Conservation (phyloP, 495 filamentous ascomycete genomes). For the Aspergillus bertholletiae region DNA sequence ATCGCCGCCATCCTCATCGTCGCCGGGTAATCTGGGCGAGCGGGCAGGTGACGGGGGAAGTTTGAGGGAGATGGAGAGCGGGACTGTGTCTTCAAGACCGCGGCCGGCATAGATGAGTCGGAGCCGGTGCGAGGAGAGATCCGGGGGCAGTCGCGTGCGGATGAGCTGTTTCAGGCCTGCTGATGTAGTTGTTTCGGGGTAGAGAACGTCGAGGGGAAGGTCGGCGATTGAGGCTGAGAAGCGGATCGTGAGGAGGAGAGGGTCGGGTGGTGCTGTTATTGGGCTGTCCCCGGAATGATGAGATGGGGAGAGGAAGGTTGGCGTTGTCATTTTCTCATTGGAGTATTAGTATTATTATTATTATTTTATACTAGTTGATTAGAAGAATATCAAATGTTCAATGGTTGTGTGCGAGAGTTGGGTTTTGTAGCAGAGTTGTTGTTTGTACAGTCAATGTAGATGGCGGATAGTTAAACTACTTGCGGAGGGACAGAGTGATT, state of each 20-base stretch:
- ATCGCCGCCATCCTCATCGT: conserved; percentile 19
- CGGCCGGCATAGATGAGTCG: conserved; percentile 87
- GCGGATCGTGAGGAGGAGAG: conserved; percentile 74
- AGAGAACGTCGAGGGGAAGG: conserved; percentile 69
- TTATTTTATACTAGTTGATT: background rate
- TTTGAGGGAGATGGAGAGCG: conserved; percentile 62
- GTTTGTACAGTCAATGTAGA: too few relatives aligned
- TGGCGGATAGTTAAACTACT: too few relatives aligned
- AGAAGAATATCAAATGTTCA: background rate
- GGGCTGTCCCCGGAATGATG: too few relatives aligned
- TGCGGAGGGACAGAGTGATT: background rate
- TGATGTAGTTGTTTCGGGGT: conserved; percentile 63
- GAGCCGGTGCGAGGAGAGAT: conserved; percentile 62
- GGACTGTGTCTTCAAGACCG: conserved; percentile 68
- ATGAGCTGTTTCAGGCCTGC: conserved; percentile 78
- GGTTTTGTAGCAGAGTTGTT: too few relatives aligned
- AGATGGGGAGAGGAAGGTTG: background rate
- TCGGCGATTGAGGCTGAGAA: conserved; percentile 85
- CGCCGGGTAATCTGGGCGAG: conserved; percentile 17
- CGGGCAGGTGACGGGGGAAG: conserved; percentile 51
- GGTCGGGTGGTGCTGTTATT: conserved; percentile 33
- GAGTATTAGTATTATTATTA: too few relatives aligned
- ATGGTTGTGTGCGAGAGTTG: too few relatives aligned
- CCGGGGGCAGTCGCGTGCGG: conserved; percentile 62
- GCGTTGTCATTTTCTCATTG: conserved; percentile 7